Conservation (phyloP, 2,329 filamentous ascomycete genomes). For the Aureobasidium subglaciale region DNA sequence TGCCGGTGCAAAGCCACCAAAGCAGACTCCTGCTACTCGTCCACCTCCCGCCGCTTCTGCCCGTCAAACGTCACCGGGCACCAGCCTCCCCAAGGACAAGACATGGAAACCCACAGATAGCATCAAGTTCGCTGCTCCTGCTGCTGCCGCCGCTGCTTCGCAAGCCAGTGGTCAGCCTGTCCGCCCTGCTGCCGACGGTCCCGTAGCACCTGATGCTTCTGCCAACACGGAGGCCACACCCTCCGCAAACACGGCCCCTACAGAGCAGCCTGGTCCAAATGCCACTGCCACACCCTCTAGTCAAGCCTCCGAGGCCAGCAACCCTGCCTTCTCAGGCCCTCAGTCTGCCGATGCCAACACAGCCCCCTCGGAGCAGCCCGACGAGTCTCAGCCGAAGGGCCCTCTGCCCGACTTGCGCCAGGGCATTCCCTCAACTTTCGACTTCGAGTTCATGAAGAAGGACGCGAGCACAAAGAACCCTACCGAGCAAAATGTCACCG, state of each 20-base stretch:
- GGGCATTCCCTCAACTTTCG: conserved; percentile 86
- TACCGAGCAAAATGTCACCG: conserved; percentile 20
- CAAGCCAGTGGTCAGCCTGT: conserved; percentile 16
- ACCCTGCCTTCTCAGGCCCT: conserved; percentile 33
- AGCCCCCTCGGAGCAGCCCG: conserved; percentile 25
- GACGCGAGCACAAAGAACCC: conserved; percentile 19
- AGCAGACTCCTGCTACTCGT: conserved; percentile 11
- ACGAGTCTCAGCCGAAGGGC: conserved; percentile 37
- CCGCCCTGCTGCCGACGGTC: conserved; percentile 29
- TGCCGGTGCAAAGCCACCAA: conserved; percentile 16
- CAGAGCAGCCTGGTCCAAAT: conserved; percentile 21
- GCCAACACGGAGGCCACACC: conserved; percentile 25
- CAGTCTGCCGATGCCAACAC: conserved; percentile 31
- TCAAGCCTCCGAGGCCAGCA: conserved; percentile 18
- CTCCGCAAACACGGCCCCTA: conserved; percentile 24
- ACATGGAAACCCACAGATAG: conserved; percentile 36
- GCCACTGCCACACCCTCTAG: conserved; percentile 9
- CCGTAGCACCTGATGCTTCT: conserved; percentile 26
- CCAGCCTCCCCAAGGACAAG: conserved; percentile 28
- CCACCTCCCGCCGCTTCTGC: conserved; percentile 18
- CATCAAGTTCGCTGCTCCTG: conserved; percentile 31
- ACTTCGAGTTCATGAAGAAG: conserved; percentile 57
- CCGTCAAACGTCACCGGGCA: conserved; percentile 29
- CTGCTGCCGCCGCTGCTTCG: conserved; percentile 19
- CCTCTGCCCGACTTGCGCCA: conserved; percentile 87